These are phyloP conservation scores for Picea abies DNA, from an alignment of 83 land plant genomes.

Conservation along the genomic window DNA sequence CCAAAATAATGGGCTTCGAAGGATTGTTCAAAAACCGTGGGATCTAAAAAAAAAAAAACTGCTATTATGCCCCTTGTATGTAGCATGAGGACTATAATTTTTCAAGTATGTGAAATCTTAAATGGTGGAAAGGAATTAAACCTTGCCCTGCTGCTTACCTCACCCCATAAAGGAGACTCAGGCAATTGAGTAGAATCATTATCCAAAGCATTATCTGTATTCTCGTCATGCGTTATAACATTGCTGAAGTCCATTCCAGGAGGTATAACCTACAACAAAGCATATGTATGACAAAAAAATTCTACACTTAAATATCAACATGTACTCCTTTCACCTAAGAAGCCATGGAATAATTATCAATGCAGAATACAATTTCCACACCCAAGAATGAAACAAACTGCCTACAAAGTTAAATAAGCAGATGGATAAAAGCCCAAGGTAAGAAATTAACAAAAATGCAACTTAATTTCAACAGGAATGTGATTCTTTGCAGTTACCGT, in stretches of 20 bases:
- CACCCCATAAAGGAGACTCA: conserved; percentile 67
- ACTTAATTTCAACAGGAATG: neutral
- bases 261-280: conserved; percentile 61
- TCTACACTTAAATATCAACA: neutral
- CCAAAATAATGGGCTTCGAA: conserved; percentile 78
- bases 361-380: neutral
- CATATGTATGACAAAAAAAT: neutral
- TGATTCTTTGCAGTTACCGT: conserved; percentile 32
- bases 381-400: neutral
- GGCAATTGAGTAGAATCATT: conserved; percentile 20
- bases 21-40: conserved; percentile 72
- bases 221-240: conserved; percentile 51
- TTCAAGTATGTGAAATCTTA: neutral
- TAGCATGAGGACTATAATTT: neutral
- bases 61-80: neutral
- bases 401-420: neutral
- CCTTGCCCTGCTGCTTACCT: conserved; percentile 33
- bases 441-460: neutral
- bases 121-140: neutral
- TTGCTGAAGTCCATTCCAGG: conserved; percentile 90
- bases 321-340: neutral
- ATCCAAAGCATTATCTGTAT: conserved; percentile 29
- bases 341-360: neutral
- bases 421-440: neutral
- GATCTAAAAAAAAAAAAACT: conserved; percentile 31